Evolutionary conservation across 2,329 filamentous ascomycete species (phyloP).

Genomic region (Ascochyta pisi): DNA sequence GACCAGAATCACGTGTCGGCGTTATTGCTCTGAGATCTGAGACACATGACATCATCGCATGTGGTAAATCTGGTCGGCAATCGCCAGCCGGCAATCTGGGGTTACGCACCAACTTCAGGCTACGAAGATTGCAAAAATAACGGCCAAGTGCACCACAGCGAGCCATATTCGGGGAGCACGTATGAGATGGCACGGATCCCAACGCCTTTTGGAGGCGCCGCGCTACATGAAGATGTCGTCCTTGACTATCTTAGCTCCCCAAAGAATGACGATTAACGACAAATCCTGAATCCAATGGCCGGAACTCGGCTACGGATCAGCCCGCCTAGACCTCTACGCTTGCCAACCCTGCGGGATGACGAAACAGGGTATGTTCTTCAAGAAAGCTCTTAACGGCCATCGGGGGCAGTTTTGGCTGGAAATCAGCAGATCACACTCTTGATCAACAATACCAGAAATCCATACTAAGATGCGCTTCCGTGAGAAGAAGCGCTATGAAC

Average conservation of each 20-base stretch:
- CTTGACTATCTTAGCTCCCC: background rate
- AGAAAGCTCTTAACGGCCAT: background rate
- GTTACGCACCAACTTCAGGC: constrained; percentile 2
- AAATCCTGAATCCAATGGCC: background rate
- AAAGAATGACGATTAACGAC: background rate
- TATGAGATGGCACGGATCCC: background rate
- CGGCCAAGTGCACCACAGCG: background rate
- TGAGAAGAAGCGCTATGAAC: constrained; percentile 24
- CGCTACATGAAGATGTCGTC: background rate
- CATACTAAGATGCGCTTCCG: constrained; percentile 26
- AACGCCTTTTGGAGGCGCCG: background rate
- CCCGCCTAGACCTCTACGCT: constrained; percentile 10
- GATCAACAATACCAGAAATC: background rate
- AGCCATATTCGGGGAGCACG: background rate
- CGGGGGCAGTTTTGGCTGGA: background rate
- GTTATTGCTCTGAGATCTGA: background rate
- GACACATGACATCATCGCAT: constrained; percentile 11
- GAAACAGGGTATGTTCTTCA: constrained; percentile 3
- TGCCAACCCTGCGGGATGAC: constrained; percentile 17
- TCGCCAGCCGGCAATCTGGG: constrained; percentile 4
- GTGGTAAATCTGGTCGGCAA: constrained; percentile 5
- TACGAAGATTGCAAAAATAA: background rate
- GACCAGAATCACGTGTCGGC: background rate
- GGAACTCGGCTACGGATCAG: constrained; percentile 14
- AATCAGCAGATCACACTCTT: background rate